phyloP scores from a whole-genome alignment of 1,284 basidiomycete genomes.

The Tranzscheliella williamsii region DNA sequence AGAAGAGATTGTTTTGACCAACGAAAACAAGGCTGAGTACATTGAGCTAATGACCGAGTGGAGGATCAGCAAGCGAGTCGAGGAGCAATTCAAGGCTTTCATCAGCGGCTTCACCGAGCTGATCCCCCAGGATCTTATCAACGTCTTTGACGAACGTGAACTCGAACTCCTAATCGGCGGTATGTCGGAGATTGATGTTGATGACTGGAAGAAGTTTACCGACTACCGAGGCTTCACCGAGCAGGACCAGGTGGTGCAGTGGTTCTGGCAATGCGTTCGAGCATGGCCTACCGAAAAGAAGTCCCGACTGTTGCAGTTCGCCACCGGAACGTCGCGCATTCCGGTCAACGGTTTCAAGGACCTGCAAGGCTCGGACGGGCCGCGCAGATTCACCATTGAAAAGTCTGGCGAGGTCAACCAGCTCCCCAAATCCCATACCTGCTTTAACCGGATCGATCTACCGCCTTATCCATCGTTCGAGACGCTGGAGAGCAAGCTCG shows the following conservation, averaged over 20 bases:
- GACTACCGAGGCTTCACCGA: constrained; percentile 67
- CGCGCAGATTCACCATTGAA: constrained; percentile 63
- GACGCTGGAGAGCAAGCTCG: constrained; percentile 57
- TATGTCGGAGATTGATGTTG: constrained; percentile 93
- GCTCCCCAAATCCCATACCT: constrained; percentile 59
- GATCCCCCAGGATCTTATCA: constrained; percentile 90
- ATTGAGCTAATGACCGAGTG: constrained; percentile 92
- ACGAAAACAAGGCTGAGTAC: constrained; percentile 99
- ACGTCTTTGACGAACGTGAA: constrained; percentile 97
- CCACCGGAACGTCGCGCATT: constrained; percentile 93
- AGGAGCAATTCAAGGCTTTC: constrained; percentile 94
- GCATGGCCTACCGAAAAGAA: constrained; percentile 96
- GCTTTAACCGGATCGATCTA: constrained; percentile 61
- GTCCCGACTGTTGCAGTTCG: constrained; percentile 86
- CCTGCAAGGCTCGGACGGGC: constrained; percentile 94
- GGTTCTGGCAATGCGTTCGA: constrained; percentile 99
- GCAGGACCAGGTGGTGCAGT: constrained; percentile 77
- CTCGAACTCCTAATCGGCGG: constrained; percentile 90
- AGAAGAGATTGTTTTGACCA: constrained; percentile 80
- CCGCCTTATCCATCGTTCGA: constrained; percentile 57
- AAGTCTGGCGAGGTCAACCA: constrained; percentile 58
- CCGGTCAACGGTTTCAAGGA: constrained; percentile 99
- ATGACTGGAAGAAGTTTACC: constrained; percentile 70
- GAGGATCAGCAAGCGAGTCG: constrained; percentile 86
- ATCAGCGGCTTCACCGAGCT: constrained; percentile 93